Base-by-base conservation (phyloP, 495 filamentous ascomycete genomes). In the Penicillium roqueforti region DNA sequence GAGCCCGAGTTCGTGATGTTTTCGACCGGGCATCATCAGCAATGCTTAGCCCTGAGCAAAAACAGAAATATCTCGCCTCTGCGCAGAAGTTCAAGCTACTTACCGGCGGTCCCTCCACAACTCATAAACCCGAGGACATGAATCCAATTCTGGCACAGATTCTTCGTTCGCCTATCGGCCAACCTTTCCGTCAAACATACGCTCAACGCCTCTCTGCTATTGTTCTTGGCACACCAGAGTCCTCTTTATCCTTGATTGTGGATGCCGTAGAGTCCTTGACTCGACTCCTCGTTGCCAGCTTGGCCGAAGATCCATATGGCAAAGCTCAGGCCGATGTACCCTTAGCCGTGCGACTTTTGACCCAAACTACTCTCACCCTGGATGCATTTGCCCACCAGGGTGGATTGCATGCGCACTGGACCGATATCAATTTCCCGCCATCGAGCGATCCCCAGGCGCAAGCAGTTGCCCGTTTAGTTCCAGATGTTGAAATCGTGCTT, bases 301-400 rank as follows among this genome's bases (percentile, higher is more conserved):
- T 97, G 28, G 72, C 73, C 9, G 93, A 99, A 70, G 93, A 99
- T 67, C 76, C 76, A n/a, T 95, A 83, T 60, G 93, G 93, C 23
- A 86, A 87, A 59, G 93, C 96, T 37, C 84, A 92, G 47, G 78
- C 82, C 29, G 85, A 92, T 61, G 81, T 97, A 2, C 81, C 88
- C 6, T 62, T 66, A 7, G 80, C 95, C 28, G 81, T 97, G 41
- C 78, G 83, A 46, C 82, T 82, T 3, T 85, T 91, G 59, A 88
- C 86, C 1, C 60, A 71, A 3, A 83, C 87, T 0, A 81, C 87
- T 54, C 78, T 74, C 22, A 81, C 81, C 43, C 66, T 96, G n/a
- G 85, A 95, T 56, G 65, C 58, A 10, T 93, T 95, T 61, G 70
- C 80, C 19, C 63, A 73, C 31, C 53, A 65, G 28, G 73, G 60